phyloP scores from a whole-genome alignment of 1,139 yeast genomes.

The Yamadazyma conglobata region DNA sequence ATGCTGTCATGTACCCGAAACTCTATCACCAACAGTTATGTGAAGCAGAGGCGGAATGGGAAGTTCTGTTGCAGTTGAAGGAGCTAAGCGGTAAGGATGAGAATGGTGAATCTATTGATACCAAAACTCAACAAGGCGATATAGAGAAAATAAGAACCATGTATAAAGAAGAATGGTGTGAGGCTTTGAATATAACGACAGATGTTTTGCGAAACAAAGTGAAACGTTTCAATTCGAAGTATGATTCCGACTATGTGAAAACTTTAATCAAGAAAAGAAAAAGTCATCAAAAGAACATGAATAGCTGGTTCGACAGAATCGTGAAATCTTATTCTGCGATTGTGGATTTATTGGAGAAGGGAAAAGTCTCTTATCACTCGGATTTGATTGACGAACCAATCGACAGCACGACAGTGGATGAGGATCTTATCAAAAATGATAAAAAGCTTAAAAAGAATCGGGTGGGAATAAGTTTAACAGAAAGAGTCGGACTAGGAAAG shows the following conservation, averaged over 20 bases:
- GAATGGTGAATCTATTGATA: slow-evolving; percentile 2
- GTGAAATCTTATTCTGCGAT: slow-evolving; percentile 18
- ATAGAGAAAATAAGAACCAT: slow-evolving; percentile 1
- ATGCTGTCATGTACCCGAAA: slow-evolving; percentile 28
- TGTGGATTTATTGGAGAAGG: slow-evolving; percentile 15
- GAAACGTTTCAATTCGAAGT: slow-evolving; percentile 15
- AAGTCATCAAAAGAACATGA: slow-evolving; percentile 23
- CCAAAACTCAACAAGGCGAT: slow-evolving; percentile 4
- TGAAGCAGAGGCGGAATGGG: slow-evolving; percentile 31
- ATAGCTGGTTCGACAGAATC: slow-evolving; percentile 21
- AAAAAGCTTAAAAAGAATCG: slow-evolving; percentile 9
- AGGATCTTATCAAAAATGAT: slow-evolving; percentile 8
- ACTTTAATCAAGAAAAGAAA: slow-evolving; percentile 14
- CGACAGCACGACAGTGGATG: slow-evolving; percentile 1
- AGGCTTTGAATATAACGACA: slow-evolving; percentile 20
- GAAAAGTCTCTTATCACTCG: slow-evolving; percentile 31
- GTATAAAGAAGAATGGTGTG: slow-evolving; percentile 21
- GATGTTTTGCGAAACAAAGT: slow-evolving; percentile 15
- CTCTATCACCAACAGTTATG: slow-evolving; percentile 25
- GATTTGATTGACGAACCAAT: slow-evolving; percentile 23
- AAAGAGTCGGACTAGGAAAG: slow-evolving; percentile 30
- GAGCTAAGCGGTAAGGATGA: slow-evolving; percentile 2
- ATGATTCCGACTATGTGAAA: slow-evolving; percentile 4
- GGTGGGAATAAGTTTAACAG: slow-evolving; percentile 23
- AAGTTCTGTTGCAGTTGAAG: slow-evolving; percentile 19